Base-by-base conservation (phyloP, 495 filamentous ascomycete species). In the Penicillium parvum region DNA sequence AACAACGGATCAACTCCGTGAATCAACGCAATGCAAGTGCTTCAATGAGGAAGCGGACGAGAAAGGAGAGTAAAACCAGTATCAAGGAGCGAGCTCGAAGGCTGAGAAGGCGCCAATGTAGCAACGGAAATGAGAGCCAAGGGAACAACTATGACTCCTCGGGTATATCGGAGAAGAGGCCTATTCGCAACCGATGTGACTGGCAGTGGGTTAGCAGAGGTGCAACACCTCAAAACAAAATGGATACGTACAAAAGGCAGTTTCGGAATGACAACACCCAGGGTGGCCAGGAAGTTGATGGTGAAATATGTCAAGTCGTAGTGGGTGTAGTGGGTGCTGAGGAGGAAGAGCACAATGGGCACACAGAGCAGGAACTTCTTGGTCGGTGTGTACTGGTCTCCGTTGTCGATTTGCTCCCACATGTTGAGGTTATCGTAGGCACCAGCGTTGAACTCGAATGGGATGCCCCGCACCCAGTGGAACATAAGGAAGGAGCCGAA, bases 391-490 rank as follows among this genome's bases (percentile, higher is more conserved):
- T 96, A 98, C 62, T 98, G 92, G 64, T 92, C 92, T 20, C 92
- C 92, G 57, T 98, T 92, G 72, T 98, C 92, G 61, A 98, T 98
- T 73, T 98, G 92, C 73, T 98, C 92, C 92, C 92, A 98, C 90
- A 98, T 96, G 70, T 96, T 97, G 52, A 97, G 77, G 61, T 97
- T 96, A 68, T 98, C 92, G 73, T 96, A 98, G 45, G 92, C 92
- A 36, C 92, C 92, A n/a, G 88, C 83, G 63, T 98, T 96, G 77
- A 97, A 98, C 60, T 98, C 92, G 68, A 98, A 98, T 11, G 92
- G 92, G 38, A 97, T 88, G 61, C 92, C 92, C 59, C 90, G 88
- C 55, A 98, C 92, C 74, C 84, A 95, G 71, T 98, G 92, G 66
- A 98, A 98, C 92, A 97, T 98, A 60, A 98, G 78, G 68, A 96